Evolutionary conservation across 2,329 filamentous ascomycete genomes (phyloP).

Genomic region (Trichoderma atrobrunneum): DNA sequence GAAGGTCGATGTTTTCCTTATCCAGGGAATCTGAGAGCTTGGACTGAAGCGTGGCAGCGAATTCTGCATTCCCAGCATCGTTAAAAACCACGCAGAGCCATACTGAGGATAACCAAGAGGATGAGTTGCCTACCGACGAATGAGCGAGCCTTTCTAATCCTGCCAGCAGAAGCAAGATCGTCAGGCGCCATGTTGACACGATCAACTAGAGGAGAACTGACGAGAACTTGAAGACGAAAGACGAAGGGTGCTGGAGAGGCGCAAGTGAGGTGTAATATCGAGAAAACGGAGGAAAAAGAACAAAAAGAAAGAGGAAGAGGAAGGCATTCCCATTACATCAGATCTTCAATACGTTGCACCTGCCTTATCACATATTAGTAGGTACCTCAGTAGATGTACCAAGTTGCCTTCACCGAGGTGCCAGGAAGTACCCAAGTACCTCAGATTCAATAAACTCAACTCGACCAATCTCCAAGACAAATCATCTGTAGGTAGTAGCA

Average conservation of each 20-base stretch:
- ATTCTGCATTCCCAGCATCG: slow-evolving; percentile 25
- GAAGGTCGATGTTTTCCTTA: slow-evolving; percentile 42
- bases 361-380: neutral
- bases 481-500: neutral
- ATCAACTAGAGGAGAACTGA: neutral
- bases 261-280: neutral
- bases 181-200: slow-evolving; percentile 23
- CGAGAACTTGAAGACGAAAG: neutral
- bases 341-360: neutral
- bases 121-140: slow-evolving; percentile 20
- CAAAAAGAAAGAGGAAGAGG: neutral
- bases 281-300: too few relatives aligned
- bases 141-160: slow-evolving; percentile 26
- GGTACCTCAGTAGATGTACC: neutral
- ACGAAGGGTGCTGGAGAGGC: too few relatives aligned
- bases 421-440: neutral
- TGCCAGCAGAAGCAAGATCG: slow-evolving; percentile 20
- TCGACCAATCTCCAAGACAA: neutral
- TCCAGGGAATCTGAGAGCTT: slow-evolving; percentile 24
- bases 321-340: neutral
- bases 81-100: neutral
- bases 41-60: slow-evolving; percentile 28
- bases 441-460: neutral
- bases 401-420: neutral
- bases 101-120: neutral